A percentile compares a stretch with the other conserved stretches of the same genome.
phyloP scores from a whole-genome alignment of 2,329 filamentous ascomycete species.

The Hypomyces perniciosus region DNA sequence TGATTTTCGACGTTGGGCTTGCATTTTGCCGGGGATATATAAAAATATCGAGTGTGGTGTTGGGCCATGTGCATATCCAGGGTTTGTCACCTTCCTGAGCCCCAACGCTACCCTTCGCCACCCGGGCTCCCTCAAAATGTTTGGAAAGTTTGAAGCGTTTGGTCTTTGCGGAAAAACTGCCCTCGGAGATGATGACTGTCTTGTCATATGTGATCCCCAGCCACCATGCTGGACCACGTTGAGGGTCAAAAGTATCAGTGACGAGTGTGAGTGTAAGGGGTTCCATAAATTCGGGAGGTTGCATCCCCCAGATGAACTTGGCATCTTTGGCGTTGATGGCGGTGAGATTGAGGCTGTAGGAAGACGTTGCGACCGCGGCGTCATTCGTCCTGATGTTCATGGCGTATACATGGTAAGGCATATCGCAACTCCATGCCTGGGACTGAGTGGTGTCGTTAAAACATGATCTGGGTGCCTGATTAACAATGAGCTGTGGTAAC shows the following conservation, averaged over 20 bases:
- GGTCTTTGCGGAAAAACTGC: slow-evolving; percentile 23
- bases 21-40: slow-evolving; percentile 50
- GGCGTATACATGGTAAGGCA: slow-evolving; percentile 40
- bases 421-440: slow-evolving; percentile 59
- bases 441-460: slow-evolving; percentile 49
- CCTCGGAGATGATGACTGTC: slow-evolving; percentile 47
- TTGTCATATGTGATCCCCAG: slow-evolving; percentile 48
- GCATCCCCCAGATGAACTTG: slow-evolving; percentile 47
- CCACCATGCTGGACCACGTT: slow-evolving; percentile 51
- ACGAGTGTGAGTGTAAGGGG: slow-evolving; percentile 41
- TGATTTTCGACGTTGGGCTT: slow-evolving; percentile 23
- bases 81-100: slow-evolving; percentile 44
- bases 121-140: slow-evolving; percentile 22
- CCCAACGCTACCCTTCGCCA: slow-evolving; percentile 18
- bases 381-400: slow-evolving; percentile 33
- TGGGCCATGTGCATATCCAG: slow-evolving; percentile 55
- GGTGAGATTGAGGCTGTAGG: slow-evolving; percentile 38
- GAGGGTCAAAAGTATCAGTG: slow-evolving; percentile 43
- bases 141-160: slow-evolving; percentile 23
- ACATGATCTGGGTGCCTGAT: slow-evolving; percentile 48
- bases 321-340: slow-evolving; percentile 33
- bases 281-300: slow-evolving; percentile 40
- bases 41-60: slow-evolving; percentile 49
- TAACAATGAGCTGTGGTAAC: slow-evolving; percentile 48
- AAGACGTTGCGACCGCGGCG: slow-evolving; percentile 22